phyloP scores from a whole-genome alignment of 495 filamentous ascomycete genomes.

The Saxispiralis lemnorum region DNA sequence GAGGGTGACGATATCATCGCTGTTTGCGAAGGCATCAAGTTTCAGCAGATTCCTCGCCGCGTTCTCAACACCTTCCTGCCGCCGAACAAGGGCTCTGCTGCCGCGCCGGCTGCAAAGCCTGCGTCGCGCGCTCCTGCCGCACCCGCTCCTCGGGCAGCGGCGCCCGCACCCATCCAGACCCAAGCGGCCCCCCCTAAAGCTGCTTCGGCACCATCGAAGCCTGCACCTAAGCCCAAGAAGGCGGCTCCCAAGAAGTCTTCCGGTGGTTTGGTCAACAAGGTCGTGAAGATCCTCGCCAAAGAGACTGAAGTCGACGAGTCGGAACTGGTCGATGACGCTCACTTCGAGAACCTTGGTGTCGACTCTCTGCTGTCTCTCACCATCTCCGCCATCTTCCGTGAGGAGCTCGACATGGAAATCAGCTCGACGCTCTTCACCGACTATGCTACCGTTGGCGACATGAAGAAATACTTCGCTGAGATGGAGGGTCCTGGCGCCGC shows the following conservation, averaged over 20 bases:
- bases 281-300: conserved; percentile 29
- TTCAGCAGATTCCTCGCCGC: conserved; percentile 29
- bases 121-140: conserved; percentile 13
- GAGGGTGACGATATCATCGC: conserved; percentile 27
- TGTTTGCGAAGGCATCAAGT: conserved; percentile 26
- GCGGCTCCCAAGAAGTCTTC: conserved; percentile 13
- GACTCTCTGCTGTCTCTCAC: conserved; percentile 28
- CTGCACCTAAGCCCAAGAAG: conserved; percentile 18
- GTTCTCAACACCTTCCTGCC: conserved; percentile 26
- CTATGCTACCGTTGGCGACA: conserved; percentile 26
- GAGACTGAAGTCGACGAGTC: conserved; percentile 28
- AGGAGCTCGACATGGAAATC: conserved; percentile 29
- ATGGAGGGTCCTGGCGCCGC: conserved; percentile 21
- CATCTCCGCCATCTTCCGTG: conserved; percentile 29
- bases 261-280: conserved; percentile 21
- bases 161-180: conserved; percentile 4
- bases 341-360: conserved; percentile 29
- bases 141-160: conserved; percentile 3
- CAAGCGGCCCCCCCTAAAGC: conserved; percentile 9
- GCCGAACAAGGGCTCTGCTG: conserved; percentile 16
- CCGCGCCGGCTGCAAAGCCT: conserved; percentile 7
- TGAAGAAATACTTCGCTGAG: conserved; percentile 30
- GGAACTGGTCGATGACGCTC: conserved; percentile 28
- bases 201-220: conserved; percentile 4
- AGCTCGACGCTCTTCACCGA: conserved; percentile 28